A percentile compares a stretch with the other conserved stretches of the same genome.
Conservation (phyloP, 2,329 filamentous ascomycete species). For the Arthrobotrys megalospora region DNA sequence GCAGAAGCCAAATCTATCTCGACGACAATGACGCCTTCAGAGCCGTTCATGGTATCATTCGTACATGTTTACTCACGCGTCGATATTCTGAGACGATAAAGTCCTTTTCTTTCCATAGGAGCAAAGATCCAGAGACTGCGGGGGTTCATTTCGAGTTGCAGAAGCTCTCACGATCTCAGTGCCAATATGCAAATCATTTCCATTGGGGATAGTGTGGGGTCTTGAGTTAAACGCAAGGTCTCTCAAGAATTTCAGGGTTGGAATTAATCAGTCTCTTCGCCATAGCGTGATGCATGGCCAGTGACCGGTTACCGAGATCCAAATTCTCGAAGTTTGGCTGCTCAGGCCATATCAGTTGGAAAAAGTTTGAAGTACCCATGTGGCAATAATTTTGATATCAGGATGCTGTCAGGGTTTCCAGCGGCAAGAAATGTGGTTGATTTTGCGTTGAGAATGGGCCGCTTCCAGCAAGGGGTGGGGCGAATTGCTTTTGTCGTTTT, state of each 20-base stretch:
- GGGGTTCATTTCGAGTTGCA: constrained; percentile 16
- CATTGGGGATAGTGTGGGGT: constrained; percentile 30
- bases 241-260: constrained; percentile 1
- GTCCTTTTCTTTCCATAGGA: neutral
- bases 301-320: neutral
- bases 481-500: constrained; percentile 21
- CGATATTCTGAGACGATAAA: neutral
- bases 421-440: constrained; percentile 30
- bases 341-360: neutral
- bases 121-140: neutral
- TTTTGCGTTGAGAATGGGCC: constrained; percentile 36
- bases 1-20: constrained; percentile 14
- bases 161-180: constrained; percentile 16
- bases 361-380: neutral
- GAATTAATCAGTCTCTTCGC: neutral
- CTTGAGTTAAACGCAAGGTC: neutral
- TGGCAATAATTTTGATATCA: constrained; percentile 9
- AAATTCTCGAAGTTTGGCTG: neutral
- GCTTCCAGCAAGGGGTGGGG: constrained; percentile 16
- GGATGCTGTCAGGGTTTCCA: constrained; percentile 2
- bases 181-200: constrained; percentile 42
- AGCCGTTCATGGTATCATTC: constrained; percentile 50
- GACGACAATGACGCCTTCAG: constrained; percentile 47
- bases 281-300: too few relatives aligned
- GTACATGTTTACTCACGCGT: neutral